phyloP scores from a whole-genome alignment of 441 rosid genomes.

The Metrosideros polymorpha region DNA sequence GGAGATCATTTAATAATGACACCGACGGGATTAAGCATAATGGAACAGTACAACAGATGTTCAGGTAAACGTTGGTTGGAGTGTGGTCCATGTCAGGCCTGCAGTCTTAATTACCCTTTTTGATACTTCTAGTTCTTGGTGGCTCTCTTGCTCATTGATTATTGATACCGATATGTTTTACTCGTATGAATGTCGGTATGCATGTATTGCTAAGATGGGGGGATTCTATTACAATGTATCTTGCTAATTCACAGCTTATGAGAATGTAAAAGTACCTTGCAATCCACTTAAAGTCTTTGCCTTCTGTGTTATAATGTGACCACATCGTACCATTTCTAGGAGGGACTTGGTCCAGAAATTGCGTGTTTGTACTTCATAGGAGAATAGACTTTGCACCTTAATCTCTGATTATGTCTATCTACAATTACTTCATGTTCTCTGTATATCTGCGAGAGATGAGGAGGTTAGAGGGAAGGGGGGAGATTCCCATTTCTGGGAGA shows the following conservation, averaged over 20 bases:
- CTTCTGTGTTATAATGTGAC: neutral
- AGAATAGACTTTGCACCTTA: neutral
- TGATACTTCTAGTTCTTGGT: neutral
- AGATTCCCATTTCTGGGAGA: neutral
- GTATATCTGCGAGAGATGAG: neutral
- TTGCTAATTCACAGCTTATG: neutral
- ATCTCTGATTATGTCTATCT: neutral
- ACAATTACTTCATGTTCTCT: neutral
- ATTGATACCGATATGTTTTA: neutral
- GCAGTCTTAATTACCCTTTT: neutral
- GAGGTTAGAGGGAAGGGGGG: neutral
- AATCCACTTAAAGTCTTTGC: neutral
- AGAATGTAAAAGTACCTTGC: neutral
- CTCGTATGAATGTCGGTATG: neutral
- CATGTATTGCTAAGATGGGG: neutral
- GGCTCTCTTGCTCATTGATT: neutral
- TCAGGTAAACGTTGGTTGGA: neutral
- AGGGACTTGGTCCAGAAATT: neutral
- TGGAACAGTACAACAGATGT: neutral
- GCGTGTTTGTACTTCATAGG: neutral
- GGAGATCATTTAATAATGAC: conserved; percentile 8
- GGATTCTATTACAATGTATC: neutral
- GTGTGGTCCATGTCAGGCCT: neutral
- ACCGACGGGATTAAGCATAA: neutral
- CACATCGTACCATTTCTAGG: neutral